phyloP scores from a whole-genome alignment of 2,329 filamentous ascomycete species.

The Trichoderma arundinaceum region DNA sequence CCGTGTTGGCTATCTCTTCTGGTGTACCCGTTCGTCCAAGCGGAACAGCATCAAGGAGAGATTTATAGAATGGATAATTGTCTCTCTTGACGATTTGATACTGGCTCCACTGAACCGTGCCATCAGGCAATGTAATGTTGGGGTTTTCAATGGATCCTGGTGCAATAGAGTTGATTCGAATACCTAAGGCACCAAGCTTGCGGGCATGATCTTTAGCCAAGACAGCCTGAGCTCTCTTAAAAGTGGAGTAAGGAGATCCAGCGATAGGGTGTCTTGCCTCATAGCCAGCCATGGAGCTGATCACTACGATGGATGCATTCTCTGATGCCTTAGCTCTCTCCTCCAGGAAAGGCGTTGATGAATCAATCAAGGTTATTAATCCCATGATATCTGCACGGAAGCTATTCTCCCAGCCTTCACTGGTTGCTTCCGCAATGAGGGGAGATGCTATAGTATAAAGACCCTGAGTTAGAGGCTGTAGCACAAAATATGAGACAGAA shows the following conservation, averaged over 20 bases:
- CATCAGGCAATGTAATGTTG: constrained; percentile 31
- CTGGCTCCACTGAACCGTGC: constrained; percentile 35
- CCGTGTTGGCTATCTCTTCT: constrained; percentile 38
- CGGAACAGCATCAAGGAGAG: constrained; percentile 30
- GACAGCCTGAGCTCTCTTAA: constrained; percentile 38
- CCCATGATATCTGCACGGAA: constrained; percentile 39
- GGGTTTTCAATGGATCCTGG: constrained; percentile 37
- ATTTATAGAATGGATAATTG: constrained; percentile 29
- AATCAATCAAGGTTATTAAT: constrained; percentile 36
- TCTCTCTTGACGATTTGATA: constrained; percentile 30
- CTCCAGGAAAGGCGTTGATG: constrained; percentile 34
- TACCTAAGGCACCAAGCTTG: constrained; percentile 35
- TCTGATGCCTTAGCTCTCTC: constrained; percentile 30
- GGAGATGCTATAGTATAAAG: constrained; percentile 32
- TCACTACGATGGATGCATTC: constrained; percentile 37
- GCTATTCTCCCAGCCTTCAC: constrained; percentile 37
- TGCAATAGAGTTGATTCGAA: constrained; percentile 37
- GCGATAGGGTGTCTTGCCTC: constrained; percentile 31
- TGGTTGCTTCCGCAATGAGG: constrained; percentile 19
- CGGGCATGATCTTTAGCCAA: constrained; percentile 38
- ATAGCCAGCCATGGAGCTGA: constrained; percentile 39
- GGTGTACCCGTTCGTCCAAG: constrained; percentile 33
- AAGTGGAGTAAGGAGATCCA: constrained; percentile 34
- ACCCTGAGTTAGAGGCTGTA: not conserved
- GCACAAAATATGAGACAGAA: not conserved